Conservation (phyloP, 2,329 filamentous ascomycete species). For the Ophiocordyceps robertsii region DNA sequence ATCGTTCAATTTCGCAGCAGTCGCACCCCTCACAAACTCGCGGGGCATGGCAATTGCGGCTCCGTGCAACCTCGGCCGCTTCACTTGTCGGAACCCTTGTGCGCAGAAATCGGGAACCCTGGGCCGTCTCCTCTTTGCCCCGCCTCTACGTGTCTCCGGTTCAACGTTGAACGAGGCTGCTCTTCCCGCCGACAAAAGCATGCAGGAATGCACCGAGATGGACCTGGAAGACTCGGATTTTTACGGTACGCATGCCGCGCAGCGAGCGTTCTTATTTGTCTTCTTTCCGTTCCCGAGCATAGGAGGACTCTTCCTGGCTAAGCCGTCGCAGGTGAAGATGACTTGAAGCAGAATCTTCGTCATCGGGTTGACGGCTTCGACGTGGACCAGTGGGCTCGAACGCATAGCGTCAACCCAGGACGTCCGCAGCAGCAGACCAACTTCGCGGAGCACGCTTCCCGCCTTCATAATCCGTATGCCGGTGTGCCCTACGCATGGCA, state of each 20-base stretch:
- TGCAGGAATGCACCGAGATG: constrained; percentile 12
- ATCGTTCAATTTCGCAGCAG: too few species aligned
- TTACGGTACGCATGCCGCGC: constrained; percentile 27
- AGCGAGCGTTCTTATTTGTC: too few species aligned
- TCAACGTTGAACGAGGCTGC: too few species aligned
- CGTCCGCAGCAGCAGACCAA: constrained; percentile 10
- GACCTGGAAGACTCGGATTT: constrained; percentile 40
- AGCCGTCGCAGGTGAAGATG: constrained; percentile 36
- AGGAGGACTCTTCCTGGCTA: background rate
- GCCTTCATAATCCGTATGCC: constrained; percentile 45
- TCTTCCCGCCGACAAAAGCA: background rate
- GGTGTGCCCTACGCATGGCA: constrained; percentile 45
- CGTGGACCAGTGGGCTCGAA: constrained; percentile 26
- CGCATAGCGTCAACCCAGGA: constrained; percentile 13
- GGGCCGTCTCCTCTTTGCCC: too few species aligned
- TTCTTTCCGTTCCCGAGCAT: too few species aligned
- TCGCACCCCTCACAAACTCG: too few species aligned
- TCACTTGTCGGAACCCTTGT: too few species aligned
- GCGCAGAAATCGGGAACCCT: too few species aligned
- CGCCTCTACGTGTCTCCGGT: too few species aligned
- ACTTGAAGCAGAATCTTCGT: constrained; percentile 32
- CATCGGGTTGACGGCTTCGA: constrained; percentile 37
- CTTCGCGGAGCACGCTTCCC: constrained; percentile 10
- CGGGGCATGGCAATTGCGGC: too few species aligned
- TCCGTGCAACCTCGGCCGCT: too few species aligned